Percentiles rank a stretch among this genome's conserved stretches.
Evolutionary conservation across 257 asterid species (phyloP).

Genomic region (Parsonsia alboflavescens): DNA sequence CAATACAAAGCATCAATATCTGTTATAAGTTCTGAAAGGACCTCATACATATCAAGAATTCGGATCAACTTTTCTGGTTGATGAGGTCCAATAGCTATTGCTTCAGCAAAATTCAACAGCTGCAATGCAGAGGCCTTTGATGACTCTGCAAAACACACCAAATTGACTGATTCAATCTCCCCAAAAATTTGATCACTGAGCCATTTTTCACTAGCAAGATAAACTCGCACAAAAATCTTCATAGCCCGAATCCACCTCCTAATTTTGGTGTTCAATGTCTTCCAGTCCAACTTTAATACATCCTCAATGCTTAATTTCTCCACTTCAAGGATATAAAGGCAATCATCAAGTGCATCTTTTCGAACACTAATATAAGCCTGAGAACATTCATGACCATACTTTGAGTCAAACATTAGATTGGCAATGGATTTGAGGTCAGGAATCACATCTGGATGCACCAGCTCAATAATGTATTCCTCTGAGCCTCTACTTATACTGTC

Average conservation of each 20-base stretch:
- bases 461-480: conserved; percentile 59
- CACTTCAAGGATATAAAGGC: conserved; percentile 70
- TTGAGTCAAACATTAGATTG: conserved; percentile 64
- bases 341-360: conserved; percentile 84
- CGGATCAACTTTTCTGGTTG: conserved; percentile 81
- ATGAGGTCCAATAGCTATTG: conserved; percentile 75
- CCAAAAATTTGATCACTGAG: conserved; percentile 78
- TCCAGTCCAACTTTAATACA: conserved; percentile 89
- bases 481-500: conserved; percentile 65
- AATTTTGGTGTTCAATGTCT: conserved; percentile 59
- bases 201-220: conserved; percentile 73
- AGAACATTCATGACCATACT: conserved; percentile 76
- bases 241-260: conserved; percentile 87
- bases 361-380: conserved; percentile 63
- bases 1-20: conserved; percentile 47
- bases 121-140: conserved; percentile 63
- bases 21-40: conserved; percentile 60
- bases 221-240: conserved; percentile 73
- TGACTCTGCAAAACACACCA: conserved; percentile 59
- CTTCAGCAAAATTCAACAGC: conserved; percentile 73
- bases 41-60: conserved; percentile 85
- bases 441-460: conserved; percentile 60
- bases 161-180: conserved; percentile 48
- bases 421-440: conserved; percentile 65
- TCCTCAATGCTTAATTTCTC: conserved; percentile 85